Evolutionary conservation across 169 alveolate species (phyloP).

Genomic region (Plasmodium billcollinsi): DNA sequence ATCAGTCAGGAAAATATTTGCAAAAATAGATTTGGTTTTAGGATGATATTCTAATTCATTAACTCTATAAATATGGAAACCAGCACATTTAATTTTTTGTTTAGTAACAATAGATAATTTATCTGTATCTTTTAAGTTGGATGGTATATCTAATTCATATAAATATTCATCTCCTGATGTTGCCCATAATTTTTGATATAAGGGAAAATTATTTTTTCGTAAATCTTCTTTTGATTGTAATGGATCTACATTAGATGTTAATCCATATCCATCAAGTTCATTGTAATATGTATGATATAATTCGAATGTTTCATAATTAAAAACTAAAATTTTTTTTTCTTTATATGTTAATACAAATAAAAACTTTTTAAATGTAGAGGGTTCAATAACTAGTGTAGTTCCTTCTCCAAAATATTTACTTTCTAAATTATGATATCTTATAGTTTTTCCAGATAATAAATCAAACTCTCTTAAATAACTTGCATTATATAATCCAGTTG

Average conservation of each 20-base stretch:
- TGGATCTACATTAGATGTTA: slow-evolving; percentile 78
- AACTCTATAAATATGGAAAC: slow-evolving; percentile 37
- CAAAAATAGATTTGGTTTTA: slow-evolving; percentile 65
- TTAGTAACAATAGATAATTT: slow-evolving; percentile 21
- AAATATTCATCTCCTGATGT: slow-evolving; percentile 78
- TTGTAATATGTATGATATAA: slow-evolving; percentile 30
- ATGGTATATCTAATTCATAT: slow-evolving; percentile 76
- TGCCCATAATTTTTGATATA: slow-evolving; percentile 78
- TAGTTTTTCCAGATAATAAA: slow-evolving; percentile 63
- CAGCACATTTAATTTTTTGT: slow-evolving; percentile 72
- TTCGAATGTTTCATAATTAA: slow-evolving; percentile 73
- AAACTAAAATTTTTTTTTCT: slow-evolving; percentile 72
- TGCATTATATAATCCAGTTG: slow-evolving; percentile 71
- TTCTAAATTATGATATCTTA: slow-evolving; percentile 29
- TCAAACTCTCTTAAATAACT: slow-evolving; percentile 77
- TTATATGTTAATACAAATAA: slow-evolving; percentile 78
- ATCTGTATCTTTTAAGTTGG: slow-evolving; percentile 28
- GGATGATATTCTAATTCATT: slow-evolving; percentile 81
- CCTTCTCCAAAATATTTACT: slow-evolving; percentile 81
- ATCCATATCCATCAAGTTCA: slow-evolving; percentile 79
- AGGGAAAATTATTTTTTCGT: slow-evolving; percentile 40
- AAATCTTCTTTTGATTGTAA: slow-evolving; percentile 11
- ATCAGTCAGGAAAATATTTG: slow-evolving; percentile 78
- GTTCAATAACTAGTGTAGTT: slow-evolving; percentile 79
- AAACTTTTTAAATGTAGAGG: slow-evolving; percentile 70